Percentiles rank a stretch among this genome's conserved stretches.
Conservation (phyloP, 2,329 filamentous ascomycete genomes). For the Aureobasidium sp. region DNA sequence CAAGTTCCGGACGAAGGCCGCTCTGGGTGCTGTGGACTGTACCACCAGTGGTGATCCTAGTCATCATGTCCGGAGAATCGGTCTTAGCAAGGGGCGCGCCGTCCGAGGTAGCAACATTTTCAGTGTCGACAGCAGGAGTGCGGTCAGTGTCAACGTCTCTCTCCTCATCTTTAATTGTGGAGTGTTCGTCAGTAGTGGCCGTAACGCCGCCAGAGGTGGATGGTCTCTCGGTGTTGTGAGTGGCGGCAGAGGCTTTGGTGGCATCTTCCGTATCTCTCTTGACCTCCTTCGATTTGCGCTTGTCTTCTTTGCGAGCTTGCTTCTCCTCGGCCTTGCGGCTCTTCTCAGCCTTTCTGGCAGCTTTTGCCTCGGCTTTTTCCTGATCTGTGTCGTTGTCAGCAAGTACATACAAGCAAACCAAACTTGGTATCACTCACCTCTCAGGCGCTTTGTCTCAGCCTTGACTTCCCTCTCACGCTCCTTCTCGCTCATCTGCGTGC, state of each 20-base stretch:
- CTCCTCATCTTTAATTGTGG: background rate
- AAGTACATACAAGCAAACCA: background rate
- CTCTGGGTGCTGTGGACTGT: background rate
- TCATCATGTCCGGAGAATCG: slow-evolving; percentile 10
- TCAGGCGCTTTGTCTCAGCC: slow-evolving; percentile 39
- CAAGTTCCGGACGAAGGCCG: slow-evolving; percentile 19
- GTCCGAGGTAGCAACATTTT: background rate
- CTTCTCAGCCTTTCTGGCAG: slow-evolving; percentile 33
- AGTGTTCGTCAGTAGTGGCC: background rate
- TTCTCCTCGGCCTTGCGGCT: slow-evolving; percentile 47
- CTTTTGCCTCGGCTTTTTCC: slow-evolving; percentile 41
- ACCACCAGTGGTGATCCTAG: background rate
- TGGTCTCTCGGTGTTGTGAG: slow-evolving; percentile 7
- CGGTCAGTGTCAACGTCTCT: slow-evolving; percentile 1
- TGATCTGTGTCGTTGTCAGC: slow-evolving; percentile 39
- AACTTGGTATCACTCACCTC: slow-evolving; percentile 41
- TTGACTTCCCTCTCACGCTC: slow-evolving; percentile 38
- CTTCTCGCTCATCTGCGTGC: slow-evolving; percentile 49
- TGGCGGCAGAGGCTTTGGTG: slow-evolving; percentile 13
- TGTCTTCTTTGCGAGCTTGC: slow-evolving; percentile 41
- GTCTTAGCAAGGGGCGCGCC: slow-evolving; percentile 1
- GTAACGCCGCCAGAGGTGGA: background rate
- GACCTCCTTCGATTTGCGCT: slow-evolving; percentile 39
- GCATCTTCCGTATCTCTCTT: slow-evolving; percentile 19
- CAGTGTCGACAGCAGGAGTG: background rate